phyloP scores from a whole-genome alignment of 2,329 filamentous ascomycete species.

The Polychaeton citri region DNA sequence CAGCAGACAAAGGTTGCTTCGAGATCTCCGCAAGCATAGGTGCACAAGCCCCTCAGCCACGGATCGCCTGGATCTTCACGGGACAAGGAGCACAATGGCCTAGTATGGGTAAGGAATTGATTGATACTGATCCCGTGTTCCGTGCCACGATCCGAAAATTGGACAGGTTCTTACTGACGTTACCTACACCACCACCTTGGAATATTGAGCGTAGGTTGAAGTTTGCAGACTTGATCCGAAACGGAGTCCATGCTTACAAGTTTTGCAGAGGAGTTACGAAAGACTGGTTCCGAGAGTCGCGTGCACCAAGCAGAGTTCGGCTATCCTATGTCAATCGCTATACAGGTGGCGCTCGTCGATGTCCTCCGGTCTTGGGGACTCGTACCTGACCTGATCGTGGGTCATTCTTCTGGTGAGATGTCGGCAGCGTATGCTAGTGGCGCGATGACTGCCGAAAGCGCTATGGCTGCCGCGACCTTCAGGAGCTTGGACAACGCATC shows the following conservation, averaged over 20 bases:
- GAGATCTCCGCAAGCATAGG: neutral
- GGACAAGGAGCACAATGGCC: conserved; percentile 12
- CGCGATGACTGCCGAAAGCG: conserved; percentile 5
- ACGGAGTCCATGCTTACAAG: too few relatives aligned
- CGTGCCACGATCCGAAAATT: too few relatives aligned
- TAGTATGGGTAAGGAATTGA: conserved; percentile 4
- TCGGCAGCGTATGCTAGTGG: conserved; percentile 18
- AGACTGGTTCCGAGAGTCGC: conserved; percentile 14
- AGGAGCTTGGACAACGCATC: conserved; percentile 1
- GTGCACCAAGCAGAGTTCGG: conserved; percentile 22
- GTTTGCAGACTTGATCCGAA: too few relatives aligned
- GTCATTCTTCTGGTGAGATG: conserved; percentile 23
- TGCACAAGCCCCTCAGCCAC: neutral
- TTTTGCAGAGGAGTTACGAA: conserved; percentile 6
- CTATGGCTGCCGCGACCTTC: conserved; percentile 5
- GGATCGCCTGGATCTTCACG: conserved; percentile 5
- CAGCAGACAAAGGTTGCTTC: neutral
- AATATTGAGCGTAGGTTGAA: too few relatives aligned
- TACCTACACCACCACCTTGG: too few relatives aligned
- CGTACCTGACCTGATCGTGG: conserved; percentile 9
- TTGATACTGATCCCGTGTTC: neutral
- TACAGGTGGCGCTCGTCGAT: conserved; percentile 38
- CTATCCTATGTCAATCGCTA: conserved; percentile 36
- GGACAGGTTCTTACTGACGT: too few relatives aligned
- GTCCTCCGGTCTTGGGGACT: conserved; percentile 15